A percentile compares a stretch with the other conserved stretches of the same genome.
These are phyloP conservation scores for Porphyrellus cyaneotinctus DNA, from an alignment of 768 basidiomycete species.

Conservation along the genomic window DNA sequence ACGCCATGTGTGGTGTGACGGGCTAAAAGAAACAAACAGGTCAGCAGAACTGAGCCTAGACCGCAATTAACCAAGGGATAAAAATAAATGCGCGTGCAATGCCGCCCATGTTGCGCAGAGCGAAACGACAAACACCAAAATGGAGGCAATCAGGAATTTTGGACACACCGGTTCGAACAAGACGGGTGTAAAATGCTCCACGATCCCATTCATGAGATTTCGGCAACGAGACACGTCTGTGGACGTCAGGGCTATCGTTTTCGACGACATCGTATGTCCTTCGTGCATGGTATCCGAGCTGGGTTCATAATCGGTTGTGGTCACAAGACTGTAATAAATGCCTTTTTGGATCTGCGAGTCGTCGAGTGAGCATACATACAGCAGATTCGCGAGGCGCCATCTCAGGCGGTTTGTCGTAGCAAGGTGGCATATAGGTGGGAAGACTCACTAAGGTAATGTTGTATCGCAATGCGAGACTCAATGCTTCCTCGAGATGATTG, in stretches of 20 bases:
- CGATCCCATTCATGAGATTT: constrained; percentile 49
- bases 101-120: too few species aligned
- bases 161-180: constrained; percentile 57
- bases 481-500: constrained; percentile 47
- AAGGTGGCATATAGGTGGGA: not conserved
- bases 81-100: too few species aligned
- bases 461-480: constrained; percentile 48
- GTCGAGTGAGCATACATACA: not conserved
- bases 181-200: constrained; percentile 66
- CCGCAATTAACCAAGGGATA: not conserved
- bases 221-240: constrained; percentile 40
- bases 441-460: constrained; percentile 46
- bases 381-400: not conserved
- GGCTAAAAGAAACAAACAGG: constrained; percentile 24
- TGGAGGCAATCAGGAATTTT: not conserved
- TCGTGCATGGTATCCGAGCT: constrained; percentile 22
- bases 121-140: not conserved
- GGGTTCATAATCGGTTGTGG: constrained; percentile 52
- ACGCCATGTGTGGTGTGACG: constrained; percentile 66
- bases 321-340: constrained; percentile 61
- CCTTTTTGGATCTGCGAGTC: constrained; percentile 52
- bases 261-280: not conserved
- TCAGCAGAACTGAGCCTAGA: not conserved
- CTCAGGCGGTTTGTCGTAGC: not conserved
- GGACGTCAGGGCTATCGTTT: constrained; percentile 23